Evolutionary conservation across 176 grass and related monocot genomes (phyloP), one percentile per base, ranked within the genome.

Genomic region (Poa pratensis): DNA sequence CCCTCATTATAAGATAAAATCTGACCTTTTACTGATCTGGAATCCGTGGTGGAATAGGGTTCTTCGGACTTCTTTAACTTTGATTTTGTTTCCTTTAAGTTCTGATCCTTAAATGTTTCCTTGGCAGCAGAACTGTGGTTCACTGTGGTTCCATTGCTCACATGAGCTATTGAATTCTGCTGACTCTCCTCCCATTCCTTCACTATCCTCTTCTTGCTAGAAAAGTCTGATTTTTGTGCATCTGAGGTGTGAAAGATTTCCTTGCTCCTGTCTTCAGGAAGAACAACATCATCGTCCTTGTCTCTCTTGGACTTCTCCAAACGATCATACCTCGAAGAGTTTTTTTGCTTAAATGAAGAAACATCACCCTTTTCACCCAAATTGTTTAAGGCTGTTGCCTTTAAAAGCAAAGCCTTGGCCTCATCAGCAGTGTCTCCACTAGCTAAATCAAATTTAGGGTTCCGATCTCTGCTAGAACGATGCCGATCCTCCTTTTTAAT

Each of bases 121-220:
- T 90, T 90, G 52, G 74, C 46, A 69, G 63, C 39, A 84, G 68
- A 72, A 20, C n/a, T 82, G 40, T 82, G 60, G 71, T 82, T 85
- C 18, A 30, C 65, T 69, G 50, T 48, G 19, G 77, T 63, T 83
- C 71, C 84, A 71, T 75, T 87, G 64, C 70, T 87, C 58, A 73
- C 12, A 19, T 85, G 85, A 90, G 59, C 40, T 86, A 37, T 59
- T 81, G 79, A 67, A 86, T 54, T 88, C 52, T 93, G 80, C 78
- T 90, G 91, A 88, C 54, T 85, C 74, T 90, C 88, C 75, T 90
- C 85, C 91, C 88, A 86, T 75, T 93, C 91, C 80, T 93, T 93
- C 74, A 90, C 73, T 88, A 90, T 90, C 81, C 79, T 90, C 79
- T 90, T 93, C 85, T 93, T 93, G 82, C 82, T 86, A 83, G 85